These are phyloP conservation scores for Mikania micrantha DNA, from an alignment of 129 eudicot species.

Conservation along the genomic window DNA sequence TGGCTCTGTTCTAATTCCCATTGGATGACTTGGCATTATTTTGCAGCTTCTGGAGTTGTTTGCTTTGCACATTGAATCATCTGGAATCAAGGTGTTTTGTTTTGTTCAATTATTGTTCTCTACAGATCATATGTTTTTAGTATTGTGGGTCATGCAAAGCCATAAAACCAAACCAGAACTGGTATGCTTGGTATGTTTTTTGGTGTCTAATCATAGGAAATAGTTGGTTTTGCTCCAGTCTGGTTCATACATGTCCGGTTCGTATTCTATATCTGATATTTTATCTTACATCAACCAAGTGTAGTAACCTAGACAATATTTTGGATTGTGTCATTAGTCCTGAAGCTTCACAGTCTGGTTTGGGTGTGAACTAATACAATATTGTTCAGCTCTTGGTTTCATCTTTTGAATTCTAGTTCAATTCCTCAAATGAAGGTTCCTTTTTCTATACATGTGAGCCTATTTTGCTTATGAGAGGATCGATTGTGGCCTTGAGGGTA, in stretches of 20 bases:
- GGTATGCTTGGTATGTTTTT: neutral
- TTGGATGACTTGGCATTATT: constrained; percentile 60
- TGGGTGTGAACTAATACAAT: no score
- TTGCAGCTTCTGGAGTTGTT: constrained; percentile 75
- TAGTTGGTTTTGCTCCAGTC: neutral
- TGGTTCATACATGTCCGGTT: no score
- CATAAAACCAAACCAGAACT: neutral
- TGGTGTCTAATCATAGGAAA: neutral
- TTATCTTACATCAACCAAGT: neutral
- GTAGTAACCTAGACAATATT: neutral
- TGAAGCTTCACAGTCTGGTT: neutral
- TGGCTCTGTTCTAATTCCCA: constrained; percentile 83
- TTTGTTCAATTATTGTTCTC: neutral
- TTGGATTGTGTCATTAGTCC: neutral
- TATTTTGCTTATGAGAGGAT: neutral
- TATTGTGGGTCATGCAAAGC: no score
- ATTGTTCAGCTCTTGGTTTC: no score
- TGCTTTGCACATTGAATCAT: constrained; percentile 42
- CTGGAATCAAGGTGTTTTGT: constrained; percentile 48
- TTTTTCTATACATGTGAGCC: neutral
- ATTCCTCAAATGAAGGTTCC: neutral
- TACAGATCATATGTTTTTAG: neutral
- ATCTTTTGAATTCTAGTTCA: neutral
- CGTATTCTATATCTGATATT: neutral
- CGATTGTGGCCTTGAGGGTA: neutral